Base-by-base conservation (phyloP, 495 filamentous ascomycete genomes). In the Daldinia concentrica region DNA sequence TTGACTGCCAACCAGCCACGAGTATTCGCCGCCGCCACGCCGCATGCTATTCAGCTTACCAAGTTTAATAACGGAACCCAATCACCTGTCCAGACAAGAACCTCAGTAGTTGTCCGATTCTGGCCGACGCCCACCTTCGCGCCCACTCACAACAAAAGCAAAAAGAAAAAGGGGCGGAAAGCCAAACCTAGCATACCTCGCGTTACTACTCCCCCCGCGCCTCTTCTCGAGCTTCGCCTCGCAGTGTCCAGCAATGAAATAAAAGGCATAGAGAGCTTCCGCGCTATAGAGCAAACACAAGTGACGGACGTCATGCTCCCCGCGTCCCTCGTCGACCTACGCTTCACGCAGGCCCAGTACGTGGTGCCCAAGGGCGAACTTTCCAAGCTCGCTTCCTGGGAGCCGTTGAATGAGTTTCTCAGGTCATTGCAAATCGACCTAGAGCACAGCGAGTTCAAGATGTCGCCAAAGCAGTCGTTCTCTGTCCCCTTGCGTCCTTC, bases 201-300 rank as follows among this genome's bases (percentile, higher is more conserved):
- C 22, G 27, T 11, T 6, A 15, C 51, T 36, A 6, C 70, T 70
- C n/a, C 64, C 74, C 39, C 68, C 5, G 76, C 74, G 0, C 78
- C 80, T 1, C 24, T 65, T 17, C 75, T 84, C 32, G 82, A 84
- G 62, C 78, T 85, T 4, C 76, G 73, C 7, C 64, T 85, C 54
- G 74, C 76, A n/a, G 59, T 58, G 0, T 75, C 73, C 36, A 68
- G 78, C 48, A 29, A 15, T 52, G 69, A 80, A 60, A 37, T 77
- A 14, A 27, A 26, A 3, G 73, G 69, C 6, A 52, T 71, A 12
- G 64, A 73, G 41, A 69, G 66, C 50, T 24, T 79, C 3, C 71
- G 68, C 5, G 76, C 75, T 56, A 64, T 76, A 24, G 64, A 26
- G 19, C 48, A 56, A 22, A 54, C 56, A 1, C 59, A 69, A 39